Evolutionary conservation across 805 yeast species (phyloP).

Genomic region (Candida montana): DNA sequence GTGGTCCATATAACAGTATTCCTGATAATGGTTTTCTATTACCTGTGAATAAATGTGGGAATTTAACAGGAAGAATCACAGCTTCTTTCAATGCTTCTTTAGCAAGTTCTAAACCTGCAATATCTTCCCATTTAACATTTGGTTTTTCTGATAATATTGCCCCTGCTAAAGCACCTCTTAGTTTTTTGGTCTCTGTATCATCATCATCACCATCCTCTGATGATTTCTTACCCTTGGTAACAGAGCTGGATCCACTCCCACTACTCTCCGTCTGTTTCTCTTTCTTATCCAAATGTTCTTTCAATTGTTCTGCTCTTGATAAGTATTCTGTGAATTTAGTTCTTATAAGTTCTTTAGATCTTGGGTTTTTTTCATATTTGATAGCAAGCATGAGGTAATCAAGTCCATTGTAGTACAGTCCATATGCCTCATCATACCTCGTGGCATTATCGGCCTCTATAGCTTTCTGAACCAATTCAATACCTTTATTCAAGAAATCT

Average conservation of each 20-base stretch:
- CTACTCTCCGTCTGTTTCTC: constrained; percentile 33
- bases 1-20: constrained; percentile 83
- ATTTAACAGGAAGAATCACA: constrained; percentile 90
- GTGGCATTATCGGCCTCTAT: constrained; percentile 91
- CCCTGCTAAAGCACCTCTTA: constrained; percentile 86
- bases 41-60: constrained; percentile 93
- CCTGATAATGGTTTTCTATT: constrained; percentile 92
- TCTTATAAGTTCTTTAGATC: constrained; percentile 82
- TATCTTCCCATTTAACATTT: constrained; percentile 88
- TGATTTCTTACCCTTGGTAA: constrained; percentile 48
- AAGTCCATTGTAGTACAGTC: constrained; percentile 84
- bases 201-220: constrained; percentile 59
- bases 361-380: constrained; percentile 88
- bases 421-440: constrained; percentile 89
- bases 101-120: constrained; percentile 93
- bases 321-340: constrained; percentile 88
- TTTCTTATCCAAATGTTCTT: constrained; percentile 75
- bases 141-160: constrained; percentile 91
- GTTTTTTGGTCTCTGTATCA: constrained; percentile 79
- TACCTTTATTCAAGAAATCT: constrained; percentile 91
- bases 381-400: constrained; percentile 95
- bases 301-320: constrained; percentile 88
- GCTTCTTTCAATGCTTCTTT: constrained; percentile 97
- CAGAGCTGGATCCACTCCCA: constrained; percentile 36
- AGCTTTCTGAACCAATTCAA: constrained; percentile 89